phyloP scores from a whole-genome alignment of 1,284 basidiomycete genomes.

The Irpex sp. region DNA sequence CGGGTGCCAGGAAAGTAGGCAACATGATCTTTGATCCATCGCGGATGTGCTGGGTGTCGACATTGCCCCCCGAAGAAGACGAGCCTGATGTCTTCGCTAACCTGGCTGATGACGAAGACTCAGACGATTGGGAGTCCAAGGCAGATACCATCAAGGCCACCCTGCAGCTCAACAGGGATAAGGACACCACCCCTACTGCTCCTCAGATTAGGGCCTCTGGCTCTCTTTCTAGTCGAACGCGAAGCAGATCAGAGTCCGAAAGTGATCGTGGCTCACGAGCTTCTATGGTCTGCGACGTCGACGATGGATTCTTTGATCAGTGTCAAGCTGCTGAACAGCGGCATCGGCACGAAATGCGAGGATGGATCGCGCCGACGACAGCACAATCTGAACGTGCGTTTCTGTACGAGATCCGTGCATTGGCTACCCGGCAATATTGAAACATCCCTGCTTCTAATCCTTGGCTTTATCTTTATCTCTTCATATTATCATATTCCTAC shows the following conservation, averaged over 20 bases:
- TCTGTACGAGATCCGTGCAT: constrained; percentile 75
- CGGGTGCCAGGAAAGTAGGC: constrained; percentile 83
- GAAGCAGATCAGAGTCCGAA: constrained; percentile 67
- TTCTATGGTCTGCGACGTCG: constrained; percentile 70
- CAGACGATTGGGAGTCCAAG: constrained; percentile 66
- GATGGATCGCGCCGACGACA: constrained; percentile 57
- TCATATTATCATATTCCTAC: not conserved
- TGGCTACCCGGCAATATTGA: constrained; percentile 77
- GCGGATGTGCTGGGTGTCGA: constrained; percentile 93
- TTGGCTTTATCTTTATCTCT: constrained; percentile 23
- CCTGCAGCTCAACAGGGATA: constrained; percentile 35
- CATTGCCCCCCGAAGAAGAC: constrained; percentile 80
- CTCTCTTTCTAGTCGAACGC: constrained; percentile 59
- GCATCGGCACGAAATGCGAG: constrained; percentile 78
- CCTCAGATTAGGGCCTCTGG: constrained; percentile 36
- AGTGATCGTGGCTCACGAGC: constrained; percentile 74
- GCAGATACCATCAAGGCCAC: constrained; percentile 75
- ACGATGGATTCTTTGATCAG: constrained; percentile 65
- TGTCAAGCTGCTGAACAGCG: constrained; percentile 77
- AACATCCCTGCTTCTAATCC: constrained; percentile 12
- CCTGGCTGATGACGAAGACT: constrained; percentile 84
- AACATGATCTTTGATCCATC: constrained; percentile 97
- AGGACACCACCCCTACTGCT: constrained; percentile 25
- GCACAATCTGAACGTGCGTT: constrained; percentile 53
- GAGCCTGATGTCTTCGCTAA: constrained; percentile 92